Conservation (phyloP, 768 basidiomycete genomes). For the Hypholoma sublateritium region DNA sequence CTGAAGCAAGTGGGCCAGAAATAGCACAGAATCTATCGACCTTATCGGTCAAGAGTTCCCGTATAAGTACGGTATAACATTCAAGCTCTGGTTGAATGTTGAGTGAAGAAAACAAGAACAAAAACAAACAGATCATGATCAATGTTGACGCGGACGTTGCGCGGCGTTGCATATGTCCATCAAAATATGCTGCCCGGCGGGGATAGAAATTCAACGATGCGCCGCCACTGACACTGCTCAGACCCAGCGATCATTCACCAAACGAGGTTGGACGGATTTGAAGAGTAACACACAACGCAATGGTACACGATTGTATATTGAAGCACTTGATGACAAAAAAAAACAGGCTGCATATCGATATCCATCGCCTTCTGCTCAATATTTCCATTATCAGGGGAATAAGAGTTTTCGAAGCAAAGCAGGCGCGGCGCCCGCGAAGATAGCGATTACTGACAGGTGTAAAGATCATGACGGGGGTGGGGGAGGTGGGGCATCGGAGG, state of each 20-base stretch:
- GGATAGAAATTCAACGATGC: no score
- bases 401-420: no score
- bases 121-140: no score
- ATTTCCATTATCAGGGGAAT: neutral
- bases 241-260: neutral
- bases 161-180: neutral
- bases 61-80: no score
- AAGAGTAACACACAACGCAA: neutral
- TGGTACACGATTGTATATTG: slow-evolving; percentile 12
- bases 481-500: slow-evolving; percentile 31
- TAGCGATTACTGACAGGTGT: neutral
- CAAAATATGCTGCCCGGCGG: neutral
- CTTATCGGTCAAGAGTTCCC: no score
- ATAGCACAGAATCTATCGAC: neutral
- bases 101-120: no score
- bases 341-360: slow-evolving; percentile 7
- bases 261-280: neutral
- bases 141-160: neutral
- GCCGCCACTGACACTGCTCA: no score
- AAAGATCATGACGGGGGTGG: slow-evolving; percentile 31
- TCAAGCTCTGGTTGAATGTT: no score
- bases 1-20: neutral
- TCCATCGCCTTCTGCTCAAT: neutral
- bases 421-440: no score
- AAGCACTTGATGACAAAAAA: slow-evolving; percentile 10